A percentile compares a stretch with the other conserved stretches of the same genome.
phyloP scores from a whole-genome alignment of 257 asterid genomes.

The Jasminum sambac region DNA sequence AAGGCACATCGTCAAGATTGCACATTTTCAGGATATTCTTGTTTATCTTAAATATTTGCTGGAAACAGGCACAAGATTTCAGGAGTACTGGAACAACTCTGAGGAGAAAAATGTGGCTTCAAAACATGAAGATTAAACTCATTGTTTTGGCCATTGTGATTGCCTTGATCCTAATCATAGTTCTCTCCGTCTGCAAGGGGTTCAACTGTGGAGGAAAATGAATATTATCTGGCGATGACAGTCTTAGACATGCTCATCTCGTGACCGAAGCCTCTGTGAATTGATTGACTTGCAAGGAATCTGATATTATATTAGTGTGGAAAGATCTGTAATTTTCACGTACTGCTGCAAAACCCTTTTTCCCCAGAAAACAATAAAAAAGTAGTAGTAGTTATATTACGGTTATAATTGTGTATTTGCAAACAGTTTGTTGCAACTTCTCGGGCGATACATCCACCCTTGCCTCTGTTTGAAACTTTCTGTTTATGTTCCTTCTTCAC shows the following conservation, averaged over 20 bases:
- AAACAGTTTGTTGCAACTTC: neutral
- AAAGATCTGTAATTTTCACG: neutral
- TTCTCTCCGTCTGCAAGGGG: conserved; percentile 70
- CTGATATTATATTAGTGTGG: neutral
- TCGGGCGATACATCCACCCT: neutral
- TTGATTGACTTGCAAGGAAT: neutral
- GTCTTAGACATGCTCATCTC: neutral
- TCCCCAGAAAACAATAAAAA: neutral
- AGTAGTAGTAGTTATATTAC: neutral
- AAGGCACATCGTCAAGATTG: neutral
- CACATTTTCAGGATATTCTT: neutral
- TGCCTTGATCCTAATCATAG: conserved; percentile 78
- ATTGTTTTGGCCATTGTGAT: conserved; percentile 66
- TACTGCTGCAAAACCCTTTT: neutral
- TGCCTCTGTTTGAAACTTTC: neutral
- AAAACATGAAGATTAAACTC: conserved; percentile 86
- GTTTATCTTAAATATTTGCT: conserved; percentile 12
- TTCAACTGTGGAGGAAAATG: conserved; percentile 60
- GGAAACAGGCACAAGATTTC: conserved; percentile 81
- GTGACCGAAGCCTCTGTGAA: neutral
- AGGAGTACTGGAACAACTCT: conserved; percentile 64
- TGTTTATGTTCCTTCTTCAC: neutral
- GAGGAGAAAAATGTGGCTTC: conserved; percentile 88
- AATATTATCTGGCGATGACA: neutral
- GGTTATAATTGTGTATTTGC: neutral